Percentiles rank a stretch among this genome's conserved stretches.
Evolutionary conservation across 176 grass and related monocot species (phyloP).

Genomic region (Aegilops tauschii): DNA sequence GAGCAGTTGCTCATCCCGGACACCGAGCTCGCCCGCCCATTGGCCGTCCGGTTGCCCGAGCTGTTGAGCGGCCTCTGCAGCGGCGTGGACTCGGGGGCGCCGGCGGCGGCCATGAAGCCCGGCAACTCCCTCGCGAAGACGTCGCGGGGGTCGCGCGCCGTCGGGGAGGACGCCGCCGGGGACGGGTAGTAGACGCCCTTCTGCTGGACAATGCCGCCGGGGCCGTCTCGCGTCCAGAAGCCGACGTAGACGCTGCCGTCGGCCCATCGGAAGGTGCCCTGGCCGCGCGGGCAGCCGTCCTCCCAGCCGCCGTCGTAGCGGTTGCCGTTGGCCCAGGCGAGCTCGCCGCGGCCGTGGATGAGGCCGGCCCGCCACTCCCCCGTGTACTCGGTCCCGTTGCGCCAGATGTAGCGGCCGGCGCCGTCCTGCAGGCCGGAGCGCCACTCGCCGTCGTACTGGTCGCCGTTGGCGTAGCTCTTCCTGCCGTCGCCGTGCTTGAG

Average conservation of each 20-base stretch:
- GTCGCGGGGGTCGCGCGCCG: constrained; percentile 72
- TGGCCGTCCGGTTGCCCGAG: constrained; percentile 28
- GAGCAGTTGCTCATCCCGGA: constrained; percentile 50
- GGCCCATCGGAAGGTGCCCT: constrained; percentile 76
- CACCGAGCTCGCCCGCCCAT: constrained; percentile 41
- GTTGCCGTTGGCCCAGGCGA: constrained; percentile 75
- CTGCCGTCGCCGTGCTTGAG: constrained; percentile 75
- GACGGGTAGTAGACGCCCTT: constrained; percentile 88
- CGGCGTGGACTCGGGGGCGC: constrained; percentile 21
- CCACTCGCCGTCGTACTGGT: constrained; percentile 95
- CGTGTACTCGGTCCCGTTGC: constrained; percentile 84
- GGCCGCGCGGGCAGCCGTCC: constrained; percentile 70
- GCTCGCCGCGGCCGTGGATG: constrained; percentile 67
- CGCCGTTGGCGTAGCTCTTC: constrained; percentile 88
- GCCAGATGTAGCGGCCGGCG: constrained; percentile 70
- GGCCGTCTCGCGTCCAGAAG: constrained; percentile 53
- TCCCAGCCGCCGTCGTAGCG: constrained; percentile 90
- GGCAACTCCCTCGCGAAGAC: constrained; percentile 61
- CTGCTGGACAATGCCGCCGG: constrained; percentile 58
- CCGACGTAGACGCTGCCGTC: constrained; percentile 85
- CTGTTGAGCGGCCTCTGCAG: constrained; percentile 39
- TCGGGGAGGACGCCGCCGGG: constrained; percentile 50
- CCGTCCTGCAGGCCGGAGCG: constrained; percentile 71
- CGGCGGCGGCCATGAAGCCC: constrained; percentile 29
- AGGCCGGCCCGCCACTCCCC: constrained; percentile 76